Base-by-base conservation (phyloP, 441 rosid species). In the Hura crepitans region DNA sequence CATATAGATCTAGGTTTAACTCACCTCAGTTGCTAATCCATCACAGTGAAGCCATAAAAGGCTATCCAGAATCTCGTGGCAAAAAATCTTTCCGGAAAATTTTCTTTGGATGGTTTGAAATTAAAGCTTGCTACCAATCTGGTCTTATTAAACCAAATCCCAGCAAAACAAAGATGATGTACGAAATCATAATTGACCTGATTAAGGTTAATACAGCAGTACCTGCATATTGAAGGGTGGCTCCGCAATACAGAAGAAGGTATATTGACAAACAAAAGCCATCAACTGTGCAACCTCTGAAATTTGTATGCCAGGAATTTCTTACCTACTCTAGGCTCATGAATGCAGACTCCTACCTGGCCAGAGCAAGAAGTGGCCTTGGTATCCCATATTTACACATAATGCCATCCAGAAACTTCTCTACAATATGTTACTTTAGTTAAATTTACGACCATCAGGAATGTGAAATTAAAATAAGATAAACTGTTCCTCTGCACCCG, bases 391-490 rank as follows among this genome's bases (percentile, higher is more conserved):
- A 39, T 5, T 35, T 9, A 7, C 66, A 22, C 12, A 4, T 17
- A 67, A 56, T 18, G 47, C 57, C 27, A 31, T 47, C 61, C 55
- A 27, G 23, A 27, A 31, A 35, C 23, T 46, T 75, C 54, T 46
- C 47, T 27, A 28, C 59, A 55, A 17, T 28, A 42, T 45, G 17
- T 27, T 31, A 39, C 63, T 30, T 18, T 0, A 45, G 59, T 39
- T 62, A 31, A 56, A 55, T 47, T 56, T 55, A 1, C 18, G 18
- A 50, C 15, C 42, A 13, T 49, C 51, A 27, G 5, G 61, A 28
- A 12, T 53, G 1, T 8, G 55, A 68, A 62, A 74, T 18, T 68
- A 45, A 54, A 27, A 55, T 31, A 73, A 73, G 54, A 62, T 37
- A 13, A 53, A 9, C 62, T 55, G 67, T 54, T 39, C 51, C 37